phyloP scores from a whole-genome alignment of 202 grass and related monocot species.

The Schoenoplectus triqueter region DNA sequence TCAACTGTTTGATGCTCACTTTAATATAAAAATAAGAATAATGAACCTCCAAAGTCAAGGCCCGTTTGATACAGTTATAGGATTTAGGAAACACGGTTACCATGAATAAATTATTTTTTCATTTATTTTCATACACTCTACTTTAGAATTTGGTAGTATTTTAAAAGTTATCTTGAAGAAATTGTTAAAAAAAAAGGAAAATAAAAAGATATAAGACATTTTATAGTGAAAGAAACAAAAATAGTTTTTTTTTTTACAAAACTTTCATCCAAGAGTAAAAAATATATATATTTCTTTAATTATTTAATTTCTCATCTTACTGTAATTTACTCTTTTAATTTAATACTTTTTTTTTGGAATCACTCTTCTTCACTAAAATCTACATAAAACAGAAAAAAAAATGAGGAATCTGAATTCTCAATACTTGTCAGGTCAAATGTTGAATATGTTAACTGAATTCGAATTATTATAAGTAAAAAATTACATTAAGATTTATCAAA shows the following conservation, averaged over 20 bases:
- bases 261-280: neutral
- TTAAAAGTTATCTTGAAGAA: no score
- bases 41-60: neutral
- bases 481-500: no score
- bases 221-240: neutral
- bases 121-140: no score
- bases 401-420: neutral
- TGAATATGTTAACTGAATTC: neutral
- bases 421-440: neutral
- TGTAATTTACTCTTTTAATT: neutral
- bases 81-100: no score
- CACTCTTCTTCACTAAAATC: no score
- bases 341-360: neutral
- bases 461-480: no score
- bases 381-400: neutral
- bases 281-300: neutral
- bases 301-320: neutral
- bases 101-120: no score
- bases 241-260: no score
- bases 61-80: neutral
- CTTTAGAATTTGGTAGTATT: no score
- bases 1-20: neutral
- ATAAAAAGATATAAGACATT: neutral
- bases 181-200: neutral
- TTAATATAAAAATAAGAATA: neutral